Base-by-base conservation (phyloP, 2,329 filamentous ascomycete genomes). In the Stemphylium beticola region DNA sequence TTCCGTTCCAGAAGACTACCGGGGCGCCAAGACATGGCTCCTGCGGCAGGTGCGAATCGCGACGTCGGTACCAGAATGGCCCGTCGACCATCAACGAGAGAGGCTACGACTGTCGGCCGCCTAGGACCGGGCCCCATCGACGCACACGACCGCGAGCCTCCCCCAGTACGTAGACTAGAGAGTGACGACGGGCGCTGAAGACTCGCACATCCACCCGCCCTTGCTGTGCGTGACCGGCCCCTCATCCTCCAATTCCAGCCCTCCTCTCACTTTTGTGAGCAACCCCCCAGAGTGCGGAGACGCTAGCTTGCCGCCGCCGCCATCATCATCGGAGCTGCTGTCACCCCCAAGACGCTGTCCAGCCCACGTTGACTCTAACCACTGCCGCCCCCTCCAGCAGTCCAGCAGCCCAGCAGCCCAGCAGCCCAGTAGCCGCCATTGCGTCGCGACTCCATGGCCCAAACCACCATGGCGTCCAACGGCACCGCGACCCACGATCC, bases 401-500 rank as follows among this genome's bases (percentile, higher is more conserved):
- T 31, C 38, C 53, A 53, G 51, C 22, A 24, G 22, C 32, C 38
- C 53, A 53, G 49, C 33, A 41, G 20, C 33, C 33, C 46, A 49
- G 22, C 33, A 41, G 20, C 33, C 32, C 29, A 17, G 33, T 24
- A 47, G 49, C 57, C 14, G 38, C 22, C 41, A 22, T 42, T 34
- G 37, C 38, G 38, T 38, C 32, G 33, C 43, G 12, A 33, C 55
- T 49, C 57, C 64, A 76, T 76, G 74, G 73, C 74, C 60, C 73
- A 76, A 51, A 69, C 64, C 31, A 68, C 76, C 36, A 63, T 66
- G 58, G 54, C 73, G 29, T 57, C 66, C 65, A 79, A 79, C 71
- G 77, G 76, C 65, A 67, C 77, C 61, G 71, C 72, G 45, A 64
- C 72, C 39, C 65, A 68, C 38, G 56, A 75, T 15, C 65, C 62